Evolutionary conservation across 2,329 filamentous ascomycete genomes (phyloP), one percentile per base, ranked within the genome.

Genomic region (Knufia petricola): DNA sequence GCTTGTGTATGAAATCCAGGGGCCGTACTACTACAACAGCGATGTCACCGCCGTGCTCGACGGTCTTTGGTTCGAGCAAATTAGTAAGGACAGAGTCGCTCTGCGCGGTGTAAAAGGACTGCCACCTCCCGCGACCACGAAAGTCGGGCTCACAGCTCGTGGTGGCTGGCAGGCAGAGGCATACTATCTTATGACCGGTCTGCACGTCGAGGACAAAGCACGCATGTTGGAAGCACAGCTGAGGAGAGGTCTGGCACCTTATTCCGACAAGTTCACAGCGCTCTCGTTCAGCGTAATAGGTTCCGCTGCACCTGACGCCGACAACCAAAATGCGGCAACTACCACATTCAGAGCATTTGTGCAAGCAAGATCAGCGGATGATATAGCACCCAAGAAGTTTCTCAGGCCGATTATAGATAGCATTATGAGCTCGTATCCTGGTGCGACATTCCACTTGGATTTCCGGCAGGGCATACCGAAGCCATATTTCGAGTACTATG

Each of bases 1-100:
- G 51, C 62, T 77, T 2, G 55, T 78, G 1, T 78, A 76, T 55
- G 74, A 77, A 58, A 71, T 76, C 13, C 73, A 76, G 54, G 74
- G 74, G 3, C 72, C 71, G 0, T 72, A 69, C 66, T 79, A 79
- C 58, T 75, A 69, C 65, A 78, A 78, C 61, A 73, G 70, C 0
- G 76, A 79, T 52, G 75, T 78, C 24, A 76, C 71, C 0, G 76
- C 76, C 0, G 57, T 75, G 12, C 61, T 79, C 12, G 63, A 69
- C 40, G 63, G 69, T n/a, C 62, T 78, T 31, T 69, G 66, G 50
- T 75, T 81, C 51, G 69, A 75, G 40, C 69, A 79, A 46, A 50
- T 73, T 3, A 69, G 67, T 1, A 61, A 62, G 15, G 69, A 78
- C 54, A 67, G 74, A 4, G 72, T 78, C 1, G 67, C 69, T 2